phyloP scores from a whole-genome alignment of 176 grass and related monocot species.

The Saccharum spontaneum region DNA sequence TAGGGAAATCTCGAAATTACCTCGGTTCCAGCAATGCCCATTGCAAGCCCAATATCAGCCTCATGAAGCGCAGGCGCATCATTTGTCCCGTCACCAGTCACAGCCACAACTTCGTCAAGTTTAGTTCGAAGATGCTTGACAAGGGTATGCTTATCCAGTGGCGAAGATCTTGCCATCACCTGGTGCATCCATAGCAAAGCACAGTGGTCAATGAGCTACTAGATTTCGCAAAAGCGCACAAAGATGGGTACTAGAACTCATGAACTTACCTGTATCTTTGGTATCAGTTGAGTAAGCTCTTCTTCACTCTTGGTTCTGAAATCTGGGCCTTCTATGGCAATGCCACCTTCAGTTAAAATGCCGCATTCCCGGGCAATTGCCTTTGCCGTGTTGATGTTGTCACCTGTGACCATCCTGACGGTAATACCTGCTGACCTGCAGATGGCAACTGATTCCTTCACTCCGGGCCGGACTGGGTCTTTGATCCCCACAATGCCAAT shows the following conservation, averaged over 20 bases:
- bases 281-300: slow-evolving; percentile 68
- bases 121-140: slow-evolving; percentile 83
- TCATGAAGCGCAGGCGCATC: slow-evolving; percentile 95
- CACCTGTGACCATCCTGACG: slow-evolving; percentile 96
- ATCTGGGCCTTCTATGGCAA: slow-evolving; percentile 89
- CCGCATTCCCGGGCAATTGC: slow-evolving; percentile 97
- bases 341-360: slow-evolving; percentile 81
- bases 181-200: slow-evolving; percentile 41
- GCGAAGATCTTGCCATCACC: slow-evolving; percentile 97
- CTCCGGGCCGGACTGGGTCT: slow-evolving; percentile 82
- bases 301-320: slow-evolving; percentile 72
- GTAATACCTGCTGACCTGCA: slow-evolving; percentile 93
- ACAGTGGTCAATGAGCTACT: slow-evolving; percentile 13
- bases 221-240: not conserved
- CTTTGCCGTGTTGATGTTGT: slow-evolving; percentile 98
- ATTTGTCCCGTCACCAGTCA: slow-evolving; percentile 95
- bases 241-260: not conserved
- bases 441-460: slow-evolving; percentile 89
- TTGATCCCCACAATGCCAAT: slow-evolving; percentile 97
- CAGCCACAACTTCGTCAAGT: slow-evolving; percentile 82
- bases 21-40: slow-evolving; percentile 97
- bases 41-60: slow-evolving; percentile 93
- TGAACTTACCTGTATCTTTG: slow-evolving; percentile 76
- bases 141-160: slow-evolving; percentile 91
- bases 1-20: slow-evolving; percentile 36